Base-by-base conservation (phyloP, 1,284 basidiomycete genomes). In the Cryptococcus maquisensis region DNA sequence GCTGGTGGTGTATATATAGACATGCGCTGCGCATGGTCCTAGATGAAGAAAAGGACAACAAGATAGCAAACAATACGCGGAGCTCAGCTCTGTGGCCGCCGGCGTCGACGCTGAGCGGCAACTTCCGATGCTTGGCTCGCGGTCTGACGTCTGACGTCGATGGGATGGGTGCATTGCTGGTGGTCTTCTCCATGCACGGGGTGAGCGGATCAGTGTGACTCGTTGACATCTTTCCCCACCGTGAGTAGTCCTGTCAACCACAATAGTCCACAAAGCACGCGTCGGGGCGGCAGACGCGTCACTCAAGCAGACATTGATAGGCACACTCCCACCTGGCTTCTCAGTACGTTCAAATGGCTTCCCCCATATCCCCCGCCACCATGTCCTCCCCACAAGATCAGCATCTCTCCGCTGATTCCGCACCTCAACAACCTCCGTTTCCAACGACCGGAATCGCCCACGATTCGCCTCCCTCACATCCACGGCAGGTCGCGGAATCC, bases 401-500 rank as follows among this genome's bases (percentile, higher is more conserved):
- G 15, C 41, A n/a, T 12, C 41, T 16, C 21, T 10, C 23, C 13
- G 20, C 35, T 8, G 20, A 38, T 13, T 45, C 32, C 8, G 10
- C 44, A 51, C 16, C 15, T 15, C 39, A 18, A 16, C 38, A 44
- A 8, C 57, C 62, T 7, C 60, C 60, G 10, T 62, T 64, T 47
- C 55, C 57, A 12, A 45, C 24, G n/a, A 39, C 57, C 10, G 60
- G 28, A 3, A 52, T 49, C 12, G 44, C 39, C 16, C 61, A 60
- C 16, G 56, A 56, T 38, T 13, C 40, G 5, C 26, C 36, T n/a
- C 55, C 54, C 5, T 28, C 44, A 13, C 51, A 55, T 12, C 48
- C 42, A 40, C 64, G 68, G 41, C 65, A 62, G n/a, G 26, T 49
- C 32, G 58, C 61, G 5, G 64, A 72, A 49, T 47, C 47, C 1